Conservation (phyloP, 2,329 filamentous ascomycete species). For the Fusarium gaditjirri region DNA sequence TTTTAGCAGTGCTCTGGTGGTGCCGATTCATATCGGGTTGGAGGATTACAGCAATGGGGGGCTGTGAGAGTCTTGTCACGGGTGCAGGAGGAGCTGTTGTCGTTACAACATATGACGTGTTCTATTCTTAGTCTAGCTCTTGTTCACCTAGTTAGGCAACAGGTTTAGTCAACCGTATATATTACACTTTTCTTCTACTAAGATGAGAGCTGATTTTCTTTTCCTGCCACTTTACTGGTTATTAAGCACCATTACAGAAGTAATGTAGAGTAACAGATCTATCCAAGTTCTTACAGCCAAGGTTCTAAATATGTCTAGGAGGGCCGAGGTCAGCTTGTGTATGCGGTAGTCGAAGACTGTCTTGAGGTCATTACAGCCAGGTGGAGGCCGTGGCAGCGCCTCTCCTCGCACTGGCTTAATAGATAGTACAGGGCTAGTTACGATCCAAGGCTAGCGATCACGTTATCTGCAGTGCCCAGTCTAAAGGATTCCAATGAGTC, state of each 20-base stretch:
- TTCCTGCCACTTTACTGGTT: rapidly evolving
- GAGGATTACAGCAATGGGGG: background rate
- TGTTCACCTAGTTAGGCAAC: background rate
- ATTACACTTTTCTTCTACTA: background rate
- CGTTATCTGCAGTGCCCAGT: too few species aligned
- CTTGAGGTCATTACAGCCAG: too few species aligned
- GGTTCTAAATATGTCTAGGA: too few species aligned
- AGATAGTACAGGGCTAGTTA: too few species aligned
- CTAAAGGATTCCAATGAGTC: too few species aligned
- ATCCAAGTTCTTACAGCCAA: too few species aligned
- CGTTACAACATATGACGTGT: background rate
- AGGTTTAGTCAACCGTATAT: background rate
- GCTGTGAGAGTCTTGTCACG: background rate
- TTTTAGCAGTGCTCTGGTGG: too few species aligned
- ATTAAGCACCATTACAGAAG: rapidly evolving
- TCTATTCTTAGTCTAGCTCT: background rate
- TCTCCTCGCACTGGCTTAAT: too few species aligned
- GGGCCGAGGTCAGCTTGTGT: too few species aligned
- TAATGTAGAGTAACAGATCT: rapidly evolving
- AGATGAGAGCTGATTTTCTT: rapidly evolving
- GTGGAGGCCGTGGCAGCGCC: too few species aligned
- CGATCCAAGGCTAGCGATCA: too few species aligned
- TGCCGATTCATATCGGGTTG: rapidly evolving
- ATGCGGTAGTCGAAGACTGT: too few species aligned
- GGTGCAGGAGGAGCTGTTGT: background rate